Evolutionary conservation across 176 grass and related monocot species (phyloP), one percentile per base, ranked within the genome.

Genomic region (Poa annua): DNA sequence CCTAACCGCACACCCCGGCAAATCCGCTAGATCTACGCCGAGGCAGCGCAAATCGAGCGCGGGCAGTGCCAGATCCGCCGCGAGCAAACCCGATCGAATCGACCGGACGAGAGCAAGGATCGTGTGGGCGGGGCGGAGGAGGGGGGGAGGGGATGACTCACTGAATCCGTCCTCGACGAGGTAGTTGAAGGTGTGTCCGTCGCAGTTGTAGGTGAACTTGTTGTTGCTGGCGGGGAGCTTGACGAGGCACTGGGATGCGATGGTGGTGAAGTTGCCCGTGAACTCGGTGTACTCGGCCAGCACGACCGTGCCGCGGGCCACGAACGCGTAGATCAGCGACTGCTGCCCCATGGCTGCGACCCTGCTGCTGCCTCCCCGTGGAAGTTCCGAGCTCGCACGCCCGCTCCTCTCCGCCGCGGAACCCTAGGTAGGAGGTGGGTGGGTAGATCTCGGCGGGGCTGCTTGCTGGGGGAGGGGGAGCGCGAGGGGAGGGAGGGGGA

Each of bases 291-390:
- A 97, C 88, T 97, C 92, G 71, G 92, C 90, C n/a, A 97, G 77
- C 50, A 97, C 76, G 44, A 97, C 94, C 20, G 92, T 97, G 78
- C 92, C 94, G 47, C 94, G 89, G 33, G 90, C 92, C 36, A 97
- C 94, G 88, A 97, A 97, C 76, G 92, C 91, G 81, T 97, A 97
- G 94, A 97, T 97, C 81, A 97, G 77, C 85, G 89, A 94, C 85
- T 94, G 94, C 78, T 97, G 94, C 81, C 92, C 94, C 94, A 97
- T 96, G 84, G 70, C 75, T 13, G 48, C 55, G 55, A 8, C 25
- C 36, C 66, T 59, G 65, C 71, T 1, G 11, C 4, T 1, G 11
- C 4, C 81, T 25, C 1, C 60, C 60, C 39, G 70, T 60, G 51
- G 36, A 39, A 5, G 19, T 11, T 11, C 16, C 14, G 0, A 3